Conservation (phyloP, 805 yeast species). For the Candida argentea region DNA sequence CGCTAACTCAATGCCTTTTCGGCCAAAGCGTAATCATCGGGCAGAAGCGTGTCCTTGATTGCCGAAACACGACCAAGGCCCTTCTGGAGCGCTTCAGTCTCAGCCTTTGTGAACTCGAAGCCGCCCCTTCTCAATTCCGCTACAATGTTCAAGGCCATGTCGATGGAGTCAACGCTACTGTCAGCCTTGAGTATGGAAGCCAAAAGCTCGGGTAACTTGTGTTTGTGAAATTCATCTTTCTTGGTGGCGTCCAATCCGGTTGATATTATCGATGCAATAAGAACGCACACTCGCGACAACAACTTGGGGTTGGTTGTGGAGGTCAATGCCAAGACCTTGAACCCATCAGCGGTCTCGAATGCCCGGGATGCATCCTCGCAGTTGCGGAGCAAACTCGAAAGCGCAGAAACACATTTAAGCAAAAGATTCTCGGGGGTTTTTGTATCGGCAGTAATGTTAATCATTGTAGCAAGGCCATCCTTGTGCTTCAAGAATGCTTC, state of each 20-base stretch:
- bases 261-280: slow-evolving; percentile 50
- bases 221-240: slow-evolving; percentile 26
- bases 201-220: slow-evolving; percentile 23
- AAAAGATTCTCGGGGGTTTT: slow-evolving; percentile 23
- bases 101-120: slow-evolving; percentile 37
- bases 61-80: slow-evolving; percentile 30
- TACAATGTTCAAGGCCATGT: slow-evolving; percentile 45
- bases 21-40: slow-evolving; percentile 42
- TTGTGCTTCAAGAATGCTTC: slow-evolving; percentile 47
- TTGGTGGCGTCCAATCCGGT: slow-evolving; percentile 36
- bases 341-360: slow-evolving; percentile 54
- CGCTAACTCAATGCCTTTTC: slow-evolving; percentile 27
- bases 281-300: slow-evolving; percentile 44
- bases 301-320: slow-evolving; percentile 27
- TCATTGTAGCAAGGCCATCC: slow-evolving; percentile 34
- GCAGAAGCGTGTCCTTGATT: slow-evolving; percentile 39
- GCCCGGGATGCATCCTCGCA: slow-evolving; percentile 41
- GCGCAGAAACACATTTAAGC: slow-evolving; percentile 66
- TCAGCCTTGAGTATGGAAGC: slow-evolving; percentile 20
- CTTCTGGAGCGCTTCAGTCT: slow-evolving; percentile 22
- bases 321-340: slow-evolving; percentile 36
- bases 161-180: slow-evolving; percentile 40
- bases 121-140: slow-evolving; percentile 31
- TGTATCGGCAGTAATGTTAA: slow-evolving; percentile 27
- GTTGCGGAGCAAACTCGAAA: slow-evolving; percentile 67